Evolutionary conservation across 192 early-diverging fungal genomes (phyloP).

Genomic region (Linnemannia schmuckeri): DNA sequence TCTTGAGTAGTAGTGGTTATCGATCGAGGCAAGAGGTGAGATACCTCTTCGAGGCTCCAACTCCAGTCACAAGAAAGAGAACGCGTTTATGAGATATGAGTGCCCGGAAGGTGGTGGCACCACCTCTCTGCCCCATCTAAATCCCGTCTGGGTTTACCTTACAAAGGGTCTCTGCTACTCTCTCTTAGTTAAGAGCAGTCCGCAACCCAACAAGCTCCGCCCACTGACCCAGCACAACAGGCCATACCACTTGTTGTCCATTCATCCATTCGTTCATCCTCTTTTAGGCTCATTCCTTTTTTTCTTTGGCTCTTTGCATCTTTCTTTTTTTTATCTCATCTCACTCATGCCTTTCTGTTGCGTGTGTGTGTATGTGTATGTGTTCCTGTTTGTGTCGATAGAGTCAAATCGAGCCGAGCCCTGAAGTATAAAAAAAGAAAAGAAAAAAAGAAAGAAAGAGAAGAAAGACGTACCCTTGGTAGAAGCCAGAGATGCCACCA

Average conservation of each 20-base stretch:
- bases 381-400: too few relatives aligned
- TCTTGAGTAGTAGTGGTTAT: not conserved
- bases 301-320: not conserved
- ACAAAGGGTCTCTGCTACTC: not conserved
- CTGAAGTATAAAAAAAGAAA: not conserved
- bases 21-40: not conserved
- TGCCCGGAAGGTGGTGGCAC: not conserved
- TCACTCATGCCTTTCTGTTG: not conserved
- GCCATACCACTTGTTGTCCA: not conserved
- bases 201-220: conserved; percentile 8
- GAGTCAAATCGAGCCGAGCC: not conserved
- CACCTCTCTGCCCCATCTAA: not conserved
- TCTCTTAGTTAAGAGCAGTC: not conserved
- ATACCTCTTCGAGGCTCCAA: not conserved
- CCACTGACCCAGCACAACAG: not conserved
- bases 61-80: not conserved
- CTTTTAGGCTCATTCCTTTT: not conserved
- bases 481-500: conserved; percentile 93
- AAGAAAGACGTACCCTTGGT: conserved; percentile 77
- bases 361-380: too few relatives aligned
- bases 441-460: not conserved
- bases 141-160: conserved; percentile 4
- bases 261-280: not conserved
- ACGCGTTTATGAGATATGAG: not conserved
- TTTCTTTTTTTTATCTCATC: not conserved